phyloP scores from a whole-genome alignment of 2,329 filamentous ascomycete species.

The Pseudodiploospora longispora region DNA sequence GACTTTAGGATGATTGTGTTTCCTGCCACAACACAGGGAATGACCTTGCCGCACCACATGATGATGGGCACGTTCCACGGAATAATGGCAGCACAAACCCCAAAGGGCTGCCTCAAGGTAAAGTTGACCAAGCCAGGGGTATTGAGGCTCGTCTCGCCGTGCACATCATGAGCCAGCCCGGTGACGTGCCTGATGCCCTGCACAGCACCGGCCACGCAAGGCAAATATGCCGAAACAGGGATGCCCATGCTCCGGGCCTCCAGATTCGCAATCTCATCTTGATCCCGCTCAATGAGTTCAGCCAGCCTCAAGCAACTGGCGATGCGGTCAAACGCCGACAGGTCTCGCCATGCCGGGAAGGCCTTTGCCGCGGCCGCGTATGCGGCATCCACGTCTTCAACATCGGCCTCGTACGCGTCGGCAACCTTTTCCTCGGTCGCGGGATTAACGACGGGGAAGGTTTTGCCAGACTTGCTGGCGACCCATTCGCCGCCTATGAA shows the following conservation, averaged over 20 bases:
- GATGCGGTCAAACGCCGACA: conserved; percentile 3
- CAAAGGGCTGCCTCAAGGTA: conserved; percentile 56
- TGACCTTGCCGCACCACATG: conserved; percentile 43
- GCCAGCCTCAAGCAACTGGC: conserved; percentile 9
- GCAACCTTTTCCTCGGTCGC: conserved; percentile 15
- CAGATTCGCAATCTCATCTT: conserved; percentile 7
- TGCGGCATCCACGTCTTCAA: conserved; percentile 9
- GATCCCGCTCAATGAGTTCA: conserved; percentile 8
- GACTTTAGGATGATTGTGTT: conserved; percentile 55
- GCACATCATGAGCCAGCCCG: conserved; percentile 54
- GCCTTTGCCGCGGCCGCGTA: conserved; percentile 9
- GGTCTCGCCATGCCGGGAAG: conserved; percentile 9
- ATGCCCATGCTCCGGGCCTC: conserved; percentile 11
- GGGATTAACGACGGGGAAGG: conserved; percentile 16
- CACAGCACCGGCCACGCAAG: conserved; percentile 1
- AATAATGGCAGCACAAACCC: conserved; percentile 62
- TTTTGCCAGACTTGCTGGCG: conserved; percentile 8
- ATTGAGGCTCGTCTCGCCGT: conserved; percentile 38
- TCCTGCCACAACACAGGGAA: conserved; percentile 54
- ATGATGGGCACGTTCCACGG: conserved; percentile 63
- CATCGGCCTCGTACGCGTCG: conserved; percentile 11
- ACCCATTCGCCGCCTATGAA: conserved; percentile 11
- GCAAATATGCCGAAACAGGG: conserved; percentile 5
- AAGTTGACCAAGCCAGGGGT: conserved; percentile 39
- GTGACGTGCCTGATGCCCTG: conserved; percentile 54